phyloP scores from a whole-genome alignment of 164 flowering plant species.

The Magnolia officinalis region DNA sequence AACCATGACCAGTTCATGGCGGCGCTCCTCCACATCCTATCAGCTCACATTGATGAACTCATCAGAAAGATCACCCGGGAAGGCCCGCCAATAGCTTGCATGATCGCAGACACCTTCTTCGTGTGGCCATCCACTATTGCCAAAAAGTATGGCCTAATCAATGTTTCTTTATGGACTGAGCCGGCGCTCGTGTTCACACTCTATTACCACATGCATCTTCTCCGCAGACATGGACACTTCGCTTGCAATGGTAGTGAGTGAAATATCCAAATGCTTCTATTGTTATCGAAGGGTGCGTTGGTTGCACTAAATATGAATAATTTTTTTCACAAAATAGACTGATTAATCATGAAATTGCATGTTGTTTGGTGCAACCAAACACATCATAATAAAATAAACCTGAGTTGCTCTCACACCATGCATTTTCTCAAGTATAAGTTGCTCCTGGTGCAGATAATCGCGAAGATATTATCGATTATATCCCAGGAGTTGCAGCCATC shows the following conservation, averaged over 20 bases:
- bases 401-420: background rate
- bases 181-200: slow-evolving; percentile 66
- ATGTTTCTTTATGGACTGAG: slow-evolving; percentile 85
- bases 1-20: slow-evolving; percentile 68
- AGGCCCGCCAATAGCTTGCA: slow-evolving; percentile 29
- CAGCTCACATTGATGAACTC: slow-evolving; percentile 58
- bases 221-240: slow-evolving; percentile 58
- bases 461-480: slow-evolving; percentile 57
- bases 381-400: no score
- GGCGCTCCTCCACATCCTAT: slow-evolving; percentile 52
- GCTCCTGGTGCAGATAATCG: slow-evolving; percentile 36
- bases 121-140: slow-evolving; percentile 70
- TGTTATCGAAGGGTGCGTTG: background rate
- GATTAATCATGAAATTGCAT: background rate
- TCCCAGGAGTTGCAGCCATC: slow-evolving; percentile 64
- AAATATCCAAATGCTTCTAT: no score
- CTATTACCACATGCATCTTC: slow-evolving; percentile 66
- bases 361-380: background rate
- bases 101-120: slow-evolving; percentile 82
- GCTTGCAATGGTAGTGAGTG: slow-evolving; percentile 40
- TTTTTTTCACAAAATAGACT: background rate
- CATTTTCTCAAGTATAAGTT: background rate
- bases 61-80: slow-evolving; percentile 27
- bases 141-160: slow-evolving; percentile 44
- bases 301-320: background rate